Evolutionary conservation across 108 stramenopile genomes (phyloP).

Genomic region (Epithemia pelagica): DNA sequence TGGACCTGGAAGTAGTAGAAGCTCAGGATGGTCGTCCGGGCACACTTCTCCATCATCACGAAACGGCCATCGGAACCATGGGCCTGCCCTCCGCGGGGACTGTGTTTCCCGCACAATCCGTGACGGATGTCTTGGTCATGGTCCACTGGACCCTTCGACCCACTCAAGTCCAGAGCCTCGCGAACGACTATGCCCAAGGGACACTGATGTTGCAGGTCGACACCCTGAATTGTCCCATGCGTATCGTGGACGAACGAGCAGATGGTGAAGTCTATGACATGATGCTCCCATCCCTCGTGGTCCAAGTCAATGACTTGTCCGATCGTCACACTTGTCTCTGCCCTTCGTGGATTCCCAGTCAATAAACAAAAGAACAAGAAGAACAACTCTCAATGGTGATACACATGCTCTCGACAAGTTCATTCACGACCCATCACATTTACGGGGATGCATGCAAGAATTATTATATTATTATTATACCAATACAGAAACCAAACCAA

Average conservation of each 20-base stretch:
- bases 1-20: too few species aligned
- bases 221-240: constrained; percentile 35
- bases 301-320: constrained; percentile 53
- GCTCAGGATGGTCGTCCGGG: constrained; percentile 56
- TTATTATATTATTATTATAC: too few species aligned
- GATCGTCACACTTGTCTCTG: constrained; percentile 72
- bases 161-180: constrained; percentile 56
- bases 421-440: too few species aligned
- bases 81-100: constrained; percentile 51
- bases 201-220: constrained; percentile 39
- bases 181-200: constrained; percentile 66
- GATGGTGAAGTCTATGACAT: constrained; percentile 38
- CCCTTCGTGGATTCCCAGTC: constrained; percentile 33
- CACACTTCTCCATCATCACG: constrained; percentile 54
- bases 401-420: too few species aligned
- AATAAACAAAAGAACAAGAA: too few species aligned
- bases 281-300: too few species aligned
- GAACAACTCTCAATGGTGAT: too few species aligned
- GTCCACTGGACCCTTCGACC: constrained; percentile 60
- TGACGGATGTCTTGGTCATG: constrained; percentile 72
- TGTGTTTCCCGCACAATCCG: constrained; percentile 43
- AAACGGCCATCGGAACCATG: constrained; percentile 62
- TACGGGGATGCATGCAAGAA: too few species aligned
- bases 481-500: constrained; percentile 61
- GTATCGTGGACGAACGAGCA: constrained; percentile 41